Conservation (phyloP, 176 grass and related monocot genomes). For the Zea luxurians region DNA sequence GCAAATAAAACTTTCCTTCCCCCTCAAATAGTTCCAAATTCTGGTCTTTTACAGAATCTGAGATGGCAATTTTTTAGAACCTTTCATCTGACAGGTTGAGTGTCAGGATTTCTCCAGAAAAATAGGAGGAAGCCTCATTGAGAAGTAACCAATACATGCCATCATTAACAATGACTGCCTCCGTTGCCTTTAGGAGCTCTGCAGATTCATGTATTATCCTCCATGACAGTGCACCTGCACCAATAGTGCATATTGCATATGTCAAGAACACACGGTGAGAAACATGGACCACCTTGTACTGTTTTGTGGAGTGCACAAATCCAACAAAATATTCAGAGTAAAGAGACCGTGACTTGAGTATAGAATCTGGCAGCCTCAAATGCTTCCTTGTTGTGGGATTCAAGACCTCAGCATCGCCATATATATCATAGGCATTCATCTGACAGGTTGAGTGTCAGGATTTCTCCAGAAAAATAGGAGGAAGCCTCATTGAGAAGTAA, state of each 20-base stretch:
- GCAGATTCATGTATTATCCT: conserved; percentile 12
- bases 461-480: conserved; percentile 20
- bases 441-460: conserved; percentile 43
- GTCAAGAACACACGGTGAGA: conserved; percentile 42
- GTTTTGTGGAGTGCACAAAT: conserved; percentile 42
- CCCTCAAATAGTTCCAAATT: conserved; percentile 42
- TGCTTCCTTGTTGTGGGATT: conserved; percentile 49
- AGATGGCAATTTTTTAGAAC: conserved; percentile 28
- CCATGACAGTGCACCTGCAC: conserved; percentile 24
- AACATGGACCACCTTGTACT: conserved; percentile 51
- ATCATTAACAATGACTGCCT: conserved; percentile 44
- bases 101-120: conserved; percentile 32
- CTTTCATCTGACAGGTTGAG: conserved; percentile 41
- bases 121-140: conserved; percentile 24
- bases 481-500: conserved; percentile 40
- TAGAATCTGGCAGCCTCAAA: conserved; percentile 37
- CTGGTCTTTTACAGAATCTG: conserved; percentile 36
- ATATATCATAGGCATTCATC: conserved; percentile 43
- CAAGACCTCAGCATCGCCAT: conserved; percentile 41
- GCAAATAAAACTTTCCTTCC: conserved; percentile 43
- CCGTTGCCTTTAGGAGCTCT: conserved; percentile 43
- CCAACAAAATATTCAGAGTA: conserved; percentile 57
- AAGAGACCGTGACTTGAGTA: background rate
- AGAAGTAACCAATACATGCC: conserved; percentile 45
- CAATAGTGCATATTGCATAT: conserved; percentile 49